phyloP scores from a whole-genome alignment of 169 alveolate genomes.

The Plasmodium malariae region DNA sequence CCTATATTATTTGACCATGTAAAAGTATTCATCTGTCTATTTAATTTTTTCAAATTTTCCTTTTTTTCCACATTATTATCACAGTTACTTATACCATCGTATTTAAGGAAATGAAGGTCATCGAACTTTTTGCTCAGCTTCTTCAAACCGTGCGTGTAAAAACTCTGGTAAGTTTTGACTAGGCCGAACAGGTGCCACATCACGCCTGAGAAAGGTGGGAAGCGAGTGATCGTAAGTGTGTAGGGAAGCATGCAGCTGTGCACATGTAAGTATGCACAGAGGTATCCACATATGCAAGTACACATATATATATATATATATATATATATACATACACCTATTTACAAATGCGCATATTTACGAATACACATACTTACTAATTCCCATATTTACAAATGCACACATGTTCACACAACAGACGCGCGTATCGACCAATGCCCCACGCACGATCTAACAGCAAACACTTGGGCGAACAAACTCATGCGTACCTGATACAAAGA shows the following conservation, averaged over 20 bases:
- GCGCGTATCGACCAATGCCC: too few species aligned
- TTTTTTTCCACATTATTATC: conserved; percentile 19
- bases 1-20: conserved; percentile 68
- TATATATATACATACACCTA: not conserved
- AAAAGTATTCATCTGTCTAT: conserved; percentile 28
- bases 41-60: conserved; percentile 23
- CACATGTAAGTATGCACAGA: not conserved
- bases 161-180: conserved; percentile 50
- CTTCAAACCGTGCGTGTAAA: conserved; percentile 35
- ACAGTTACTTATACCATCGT: conserved; percentile 37
- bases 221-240: not conserved
- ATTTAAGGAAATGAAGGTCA: conserved; percentile 23
- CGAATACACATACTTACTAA: too few species aligned
- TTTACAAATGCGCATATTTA: not conserved
- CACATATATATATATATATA: not conserved
- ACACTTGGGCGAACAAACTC: too few species aligned
- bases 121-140: conserved; percentile 36
- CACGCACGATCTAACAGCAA: too few species aligned
- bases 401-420: not conserved
- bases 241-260: not conserved
- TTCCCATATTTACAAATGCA: too few species aligned
- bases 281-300: not conserved
- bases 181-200: conserved; percentile 61
- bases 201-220: conserved; percentile 2
- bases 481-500: conserved; percentile 44